Conservation (phyloP, 1,284 basidiomycete genomes). For the Tilletia setariae region DNA sequence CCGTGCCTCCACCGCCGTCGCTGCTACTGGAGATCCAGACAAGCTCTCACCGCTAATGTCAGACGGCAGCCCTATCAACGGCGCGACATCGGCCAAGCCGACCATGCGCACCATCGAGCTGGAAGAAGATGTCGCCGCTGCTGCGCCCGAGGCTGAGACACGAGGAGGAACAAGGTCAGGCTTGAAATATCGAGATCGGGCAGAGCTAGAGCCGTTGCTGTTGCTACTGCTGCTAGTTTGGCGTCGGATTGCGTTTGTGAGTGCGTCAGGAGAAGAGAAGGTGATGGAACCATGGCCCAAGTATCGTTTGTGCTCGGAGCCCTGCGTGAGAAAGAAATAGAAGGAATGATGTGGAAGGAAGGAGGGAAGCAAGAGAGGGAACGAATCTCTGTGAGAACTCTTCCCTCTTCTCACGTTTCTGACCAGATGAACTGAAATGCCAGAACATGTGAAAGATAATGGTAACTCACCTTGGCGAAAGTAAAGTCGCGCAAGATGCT, state of each 20-base stretch:
- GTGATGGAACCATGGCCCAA: background rate
- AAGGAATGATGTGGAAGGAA: background rate
- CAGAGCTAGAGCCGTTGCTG: no score
- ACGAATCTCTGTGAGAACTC: no score
- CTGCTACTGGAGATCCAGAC: no score
- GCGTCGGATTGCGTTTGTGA: background rate
- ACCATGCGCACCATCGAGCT: background rate
- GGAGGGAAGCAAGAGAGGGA: no score
- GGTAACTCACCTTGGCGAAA: slow-evolving; percentile 8
- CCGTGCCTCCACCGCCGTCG: background rate
- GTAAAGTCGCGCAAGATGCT: slow-evolving; percentile 3
- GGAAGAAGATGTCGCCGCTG: no score
- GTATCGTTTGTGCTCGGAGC: slow-evolving; percentile 5
- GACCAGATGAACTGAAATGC: background rate
- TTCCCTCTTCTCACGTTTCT: background rate
- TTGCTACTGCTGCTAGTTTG: no score
- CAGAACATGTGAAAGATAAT: no score
- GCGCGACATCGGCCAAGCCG: background rate
- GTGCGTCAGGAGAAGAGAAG: background rate
- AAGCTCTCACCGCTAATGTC: no score
- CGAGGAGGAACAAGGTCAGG: no score
- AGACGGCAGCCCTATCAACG: background rate
- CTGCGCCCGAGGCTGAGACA: no score
- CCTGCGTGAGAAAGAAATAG: background rate
- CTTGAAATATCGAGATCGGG: no score